phyloP scores from a whole-genome alignment of 148 eudicot species.

The Suaeda aralocaspica region DNA sequence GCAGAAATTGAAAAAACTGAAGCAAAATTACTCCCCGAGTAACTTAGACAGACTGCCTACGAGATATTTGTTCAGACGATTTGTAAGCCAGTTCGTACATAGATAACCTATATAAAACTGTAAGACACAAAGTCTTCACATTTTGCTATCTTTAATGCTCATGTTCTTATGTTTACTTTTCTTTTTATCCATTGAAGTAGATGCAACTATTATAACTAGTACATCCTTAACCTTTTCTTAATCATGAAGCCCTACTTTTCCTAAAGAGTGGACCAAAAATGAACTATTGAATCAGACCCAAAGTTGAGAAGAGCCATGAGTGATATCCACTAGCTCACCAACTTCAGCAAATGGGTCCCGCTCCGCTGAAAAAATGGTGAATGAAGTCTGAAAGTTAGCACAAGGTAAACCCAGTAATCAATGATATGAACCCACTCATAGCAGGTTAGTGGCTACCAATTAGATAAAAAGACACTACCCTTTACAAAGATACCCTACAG shows the following conservation, averaged over 20 bases:
- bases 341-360: constrained; percentile 4
- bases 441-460: constrained; percentile 1
- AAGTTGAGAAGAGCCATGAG: not conserved
- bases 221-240: not conserved
- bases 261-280: not conserved
- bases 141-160: no score
- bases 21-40: no score
- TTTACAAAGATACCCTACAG: not conserved
- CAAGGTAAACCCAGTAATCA: not conserved
- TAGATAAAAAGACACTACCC: constrained; percentile 3
- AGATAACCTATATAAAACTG: no score
- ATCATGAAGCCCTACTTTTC: not conserved
- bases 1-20: no score
- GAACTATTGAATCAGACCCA: not conserved
- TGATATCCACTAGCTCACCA: constrained; percentile 2
- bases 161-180: no score
- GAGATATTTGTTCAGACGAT: no score
- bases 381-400: not conserved
- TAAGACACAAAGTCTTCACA: no score
- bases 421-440: constrained; percentile 13
- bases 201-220: not conserved
- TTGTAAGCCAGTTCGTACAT: no score
- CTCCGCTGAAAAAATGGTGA: not conserved
- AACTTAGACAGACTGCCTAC: no score
- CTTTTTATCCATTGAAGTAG: constrained; percentile 4